Evolutionary conservation across 2,329 filamentous ascomycete genomes (phyloP).

Genomic region (Paraconiothyrium sp.): DNA sequence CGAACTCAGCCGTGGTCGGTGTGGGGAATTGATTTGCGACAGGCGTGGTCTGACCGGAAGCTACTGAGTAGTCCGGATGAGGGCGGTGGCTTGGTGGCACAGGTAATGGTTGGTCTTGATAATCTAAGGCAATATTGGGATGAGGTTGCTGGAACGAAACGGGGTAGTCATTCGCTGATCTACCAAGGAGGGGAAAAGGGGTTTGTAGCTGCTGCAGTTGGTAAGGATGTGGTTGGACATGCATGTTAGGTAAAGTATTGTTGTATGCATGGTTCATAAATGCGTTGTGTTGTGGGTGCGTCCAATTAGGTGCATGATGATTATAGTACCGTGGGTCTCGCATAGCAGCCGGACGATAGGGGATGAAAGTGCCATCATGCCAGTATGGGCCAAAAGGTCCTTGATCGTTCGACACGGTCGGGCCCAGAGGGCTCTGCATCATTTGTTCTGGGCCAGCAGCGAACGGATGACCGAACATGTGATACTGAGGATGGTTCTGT

Average conservation of each 20-base stretch:
- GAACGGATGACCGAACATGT: conserved; percentile 49
- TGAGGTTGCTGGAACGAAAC: conserved; percentile 36
- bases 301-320: conserved; percentile 43
- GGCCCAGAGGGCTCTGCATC: conserved; percentile 47
- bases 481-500: conserved; percentile 63
- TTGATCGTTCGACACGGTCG: conserved; percentile 53
- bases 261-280: conserved; percentile 40
- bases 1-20: conserved; percentile 47
- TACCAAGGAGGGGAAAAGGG: conserved; percentile 32
- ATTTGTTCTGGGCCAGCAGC: conserved; percentile 44
- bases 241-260: conserved; percentile 34
- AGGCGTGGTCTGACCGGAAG: conserved; percentile 44
- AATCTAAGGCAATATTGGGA: conserved; percentile 36
- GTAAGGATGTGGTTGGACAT: conserved; percentile 38
- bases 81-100: conserved; percentile 33
- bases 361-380: conserved; percentile 53
- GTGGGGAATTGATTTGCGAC: conserved; percentile 32
- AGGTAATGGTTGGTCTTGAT: conserved; percentile 35
- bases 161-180: conserved; percentile 36
- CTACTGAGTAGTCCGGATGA: conserved; percentile 30
- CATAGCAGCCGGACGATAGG: conserved; percentile 52
- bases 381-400: conserved; percentile 53
- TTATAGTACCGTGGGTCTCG: conserved; percentile 50
- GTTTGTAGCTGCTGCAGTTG: conserved; percentile 38
- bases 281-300: conserved; percentile 39